Base-by-base conservation (phyloP, 192 early-diverging fungal genomes). In the Powellomyces hirtus region DNA sequence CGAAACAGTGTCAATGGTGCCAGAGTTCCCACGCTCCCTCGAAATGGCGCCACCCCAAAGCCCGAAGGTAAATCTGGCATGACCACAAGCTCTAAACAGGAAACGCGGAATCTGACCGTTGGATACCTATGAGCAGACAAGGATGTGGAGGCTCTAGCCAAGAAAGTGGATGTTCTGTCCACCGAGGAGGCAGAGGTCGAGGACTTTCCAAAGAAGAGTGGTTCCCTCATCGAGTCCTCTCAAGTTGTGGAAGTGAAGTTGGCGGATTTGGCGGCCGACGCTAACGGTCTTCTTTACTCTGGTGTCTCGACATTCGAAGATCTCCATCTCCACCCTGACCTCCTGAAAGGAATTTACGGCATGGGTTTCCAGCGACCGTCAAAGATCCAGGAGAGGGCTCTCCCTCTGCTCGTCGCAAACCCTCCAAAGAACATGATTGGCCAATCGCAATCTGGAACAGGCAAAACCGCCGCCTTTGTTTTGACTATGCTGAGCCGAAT, bases 371-470 rank as follows among this genome's bases (percentile, higher is more conserved):
- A 90, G 51, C 87, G 88, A 68, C 96, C 96, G 1, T 95, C 93
- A 18, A 96, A 95, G 72, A 97, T 98, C 74, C 96, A 98, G 79
- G 95, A 94, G 73, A 72, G 87, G 49, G 96, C 96, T 8, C 77
- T 98, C 7, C 96, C 96, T 1, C 64, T 98, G 58, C 81, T 98
- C 33, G 74, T 98, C 35, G 75, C 83, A 29, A 87, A 90, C 69
- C 96, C 96, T 76, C 88, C 95, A 6, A 86, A 79, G 70, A 97
- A 98, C 74, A 91, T 98, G 92, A 96, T 98, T 71, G 97, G 93
- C 0, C 97, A 98, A 79, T 97, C 95, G 62, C 95, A 97, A 75
- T 93, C 94, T 16, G 97, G 97, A 68, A 98, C 97, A 0, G 97
- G 96, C 38, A 98, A 98, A 77, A 97, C 97, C 22, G 97, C 97